phyloP scores from a whole-genome alignment of 345 rosid genomes.

The Camelina hispida region DNA sequence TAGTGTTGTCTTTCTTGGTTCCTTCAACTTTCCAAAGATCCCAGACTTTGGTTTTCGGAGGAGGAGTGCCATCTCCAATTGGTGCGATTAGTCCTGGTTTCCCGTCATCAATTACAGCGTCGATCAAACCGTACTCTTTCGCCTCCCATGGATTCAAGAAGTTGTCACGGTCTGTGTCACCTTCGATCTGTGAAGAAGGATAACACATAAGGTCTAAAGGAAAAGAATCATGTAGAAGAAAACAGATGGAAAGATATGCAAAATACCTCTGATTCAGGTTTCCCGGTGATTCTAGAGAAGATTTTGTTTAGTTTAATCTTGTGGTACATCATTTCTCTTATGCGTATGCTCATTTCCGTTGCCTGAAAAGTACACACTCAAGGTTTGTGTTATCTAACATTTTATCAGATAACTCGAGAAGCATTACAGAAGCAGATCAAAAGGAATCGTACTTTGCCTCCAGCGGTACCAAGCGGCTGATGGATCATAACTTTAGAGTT shows the following conservation, averaged over 20 bases:
- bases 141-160: slow-evolving; percentile 98
- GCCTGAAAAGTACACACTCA: slow-evolving; percentile 56
- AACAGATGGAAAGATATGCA: background rate
- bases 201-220: background rate
- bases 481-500: slow-evolving; percentile 94
- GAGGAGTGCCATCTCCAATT: slow-evolving; percentile 61
- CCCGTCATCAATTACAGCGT: slow-evolving; percentile 86
- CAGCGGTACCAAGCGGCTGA: slow-evolving; percentile 89
- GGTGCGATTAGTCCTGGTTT: slow-evolving; percentile 96
- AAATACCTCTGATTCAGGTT: slow-evolving; percentile 71
- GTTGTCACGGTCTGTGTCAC: slow-evolving; percentile 79
- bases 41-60: slow-evolving; percentile 74
- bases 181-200: slow-evolving; percentile 59
- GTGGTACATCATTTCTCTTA: slow-evolving; percentile 82
- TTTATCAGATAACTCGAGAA: too few relatives aligned
- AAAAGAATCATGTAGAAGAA: background rate
- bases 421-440: slow-evolving; percentile 11
- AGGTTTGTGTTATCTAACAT: slow-evolving; percentile 1
- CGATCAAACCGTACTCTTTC: slow-evolving; percentile 86
- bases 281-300: slow-evolving; percentile 76
- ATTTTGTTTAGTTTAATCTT: slow-evolving; percentile 80
- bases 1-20: slow-evolving; percentile 60
- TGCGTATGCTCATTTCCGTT: slow-evolving; percentile 68
- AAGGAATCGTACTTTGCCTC: slow-evolving; percentile 68
- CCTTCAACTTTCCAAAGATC: slow-evolving; percentile 79